These are phyloP conservation scores for Medicago truncatula DNA, from an alignment of 306 rosid genomes.

Conservation along the genomic window MtrunA17r5.0-ANR NC_053045.1:38932501-38933000, in stretches of 20 bases:
- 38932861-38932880: constrained; percentile 53
- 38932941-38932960: constrained; percentile 38
- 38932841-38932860: constrained; percentile 43
- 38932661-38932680: constrained; percentile 67
- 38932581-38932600: constrained; percentile 79
- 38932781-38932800: constrained; percentile 47
- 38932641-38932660: constrained; percentile 73
- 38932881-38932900: constrained; percentile 60
- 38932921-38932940: constrained; percentile 44
- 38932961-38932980: constrained; percentile 67
- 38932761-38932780: constrained; percentile 41
- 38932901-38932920: constrained; percentile 42
- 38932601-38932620: constrained; percentile 75
- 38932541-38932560: constrained; percentile 76
- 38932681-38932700: constrained; percentile 61
- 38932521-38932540: constrained; percentile 95
- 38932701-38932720: constrained; percentile 71
- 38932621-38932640: constrained; percentile 61
- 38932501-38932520: constrained; percentile 72
- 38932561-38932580: constrained; percentile 64
- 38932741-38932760: constrained; percentile 76
- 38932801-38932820: constrained; percentile 36
- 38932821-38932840: constrained; percentile 42
- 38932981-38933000: constrained; percentile 81
- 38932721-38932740: constrained; percentile 78